Evolutionary conservation across 768 basidiomycete species (phyloP).

Genomic region (Auricularia sp.): DNA sequence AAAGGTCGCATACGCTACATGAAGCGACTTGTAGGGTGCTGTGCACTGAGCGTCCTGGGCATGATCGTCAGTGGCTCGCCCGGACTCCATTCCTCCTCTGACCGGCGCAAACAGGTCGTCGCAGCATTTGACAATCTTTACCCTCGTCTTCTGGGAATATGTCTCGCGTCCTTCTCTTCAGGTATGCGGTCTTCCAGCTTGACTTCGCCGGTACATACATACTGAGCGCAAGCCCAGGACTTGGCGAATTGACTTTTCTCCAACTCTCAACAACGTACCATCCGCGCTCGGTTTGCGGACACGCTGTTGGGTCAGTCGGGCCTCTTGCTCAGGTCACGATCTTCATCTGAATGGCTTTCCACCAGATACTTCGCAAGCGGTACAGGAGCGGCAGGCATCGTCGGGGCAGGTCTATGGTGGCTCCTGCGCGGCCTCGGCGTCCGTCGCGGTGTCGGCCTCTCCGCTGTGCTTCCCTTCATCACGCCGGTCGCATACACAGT

Average conservation of each 20-base stretch:
- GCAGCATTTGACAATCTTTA: slow-evolving; percentile 56
- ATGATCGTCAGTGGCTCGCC: slow-evolving; percentile 61
- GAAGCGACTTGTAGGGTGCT: slow-evolving; percentile 66
- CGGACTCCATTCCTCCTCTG: background rate
- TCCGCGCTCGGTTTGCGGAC: slow-evolving; percentile 59
- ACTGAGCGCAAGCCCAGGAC: slow-evolving; percentile 36
- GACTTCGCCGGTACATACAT: slow-evolving; percentile 2
- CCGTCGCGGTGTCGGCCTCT: slow-evolving; percentile 69
- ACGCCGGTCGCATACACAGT: slow-evolving; percentile 71
- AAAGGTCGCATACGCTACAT: slow-evolving; percentile 79
- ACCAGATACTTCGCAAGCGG: slow-evolving; percentile 83
- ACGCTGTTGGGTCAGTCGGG: slow-evolving; percentile 61
- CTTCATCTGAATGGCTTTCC: background rate
- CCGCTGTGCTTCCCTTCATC: slow-evolving; percentile 72
- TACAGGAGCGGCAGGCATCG: slow-evolving; percentile 89
- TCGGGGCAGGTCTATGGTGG: slow-evolving; percentile 95
- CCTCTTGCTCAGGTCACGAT: background rate
- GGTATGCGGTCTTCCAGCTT: slow-evolving; percentile 32
- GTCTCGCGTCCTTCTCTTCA: slow-evolving; percentile 77
- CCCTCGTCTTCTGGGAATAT: slow-evolving; percentile 72
- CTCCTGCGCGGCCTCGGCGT: slow-evolving; percentile 79
- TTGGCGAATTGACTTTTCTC: slow-evolving; percentile 91
- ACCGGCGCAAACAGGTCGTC: slow-evolving; percentile 45
- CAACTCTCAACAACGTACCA: slow-evolving; percentile 83
- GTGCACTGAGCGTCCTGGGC: slow-evolving; percentile 62